phyloP scores from a whole-genome alignment of 768 basidiomycete species.

The Hydnum rufescens region DNA sequence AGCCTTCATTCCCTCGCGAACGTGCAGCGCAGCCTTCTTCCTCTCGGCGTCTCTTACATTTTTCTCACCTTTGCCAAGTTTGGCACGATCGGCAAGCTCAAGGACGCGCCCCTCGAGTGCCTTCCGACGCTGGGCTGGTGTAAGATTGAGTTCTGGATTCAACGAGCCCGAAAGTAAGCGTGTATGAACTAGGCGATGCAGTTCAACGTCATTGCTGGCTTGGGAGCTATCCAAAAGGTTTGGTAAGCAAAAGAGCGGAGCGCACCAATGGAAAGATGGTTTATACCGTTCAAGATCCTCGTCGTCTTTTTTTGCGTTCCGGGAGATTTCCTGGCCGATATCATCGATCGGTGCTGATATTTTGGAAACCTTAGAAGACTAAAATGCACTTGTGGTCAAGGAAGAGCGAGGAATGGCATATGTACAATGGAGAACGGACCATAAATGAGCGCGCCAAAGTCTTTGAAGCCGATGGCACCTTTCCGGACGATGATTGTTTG shows the following conservation, averaged over 20 bases:
- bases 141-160: slow-evolving; percentile 37
- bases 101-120: slow-evolving; percentile 60
- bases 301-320: too few species aligned
- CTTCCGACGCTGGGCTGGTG: slow-evolving; percentile 48
- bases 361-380: too few species aligned
- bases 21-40: slow-evolving; percentile 47
- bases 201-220: slow-evolving; percentile 52
- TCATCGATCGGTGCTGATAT: background rate
- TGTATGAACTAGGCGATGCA: slow-evolving; percentile 66
- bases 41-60: slow-evolving; percentile 39
- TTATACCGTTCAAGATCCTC: too few species aligned
- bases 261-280: too few species aligned
- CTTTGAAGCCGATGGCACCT: slow-evolving; percentile 10
- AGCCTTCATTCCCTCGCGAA: slow-evolving; percentile 45
- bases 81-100: slow-evolving; percentile 47
- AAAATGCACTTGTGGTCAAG: too few species aligned
- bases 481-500: background rate
- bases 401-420: too few species aligned
- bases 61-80: slow-evolving; percentile 57
- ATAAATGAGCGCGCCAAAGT: slow-evolving; percentile 10
- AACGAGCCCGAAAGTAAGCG: slow-evolving; percentile 57
- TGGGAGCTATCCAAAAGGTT: slow-evolving; percentile 45
- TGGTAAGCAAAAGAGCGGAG: background rate
- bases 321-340: too few species aligned
- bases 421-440: too few species aligned